phyloP scores from a whole-genome alignment of 331 rosid genomes.

The Malus hybrid region DNA sequence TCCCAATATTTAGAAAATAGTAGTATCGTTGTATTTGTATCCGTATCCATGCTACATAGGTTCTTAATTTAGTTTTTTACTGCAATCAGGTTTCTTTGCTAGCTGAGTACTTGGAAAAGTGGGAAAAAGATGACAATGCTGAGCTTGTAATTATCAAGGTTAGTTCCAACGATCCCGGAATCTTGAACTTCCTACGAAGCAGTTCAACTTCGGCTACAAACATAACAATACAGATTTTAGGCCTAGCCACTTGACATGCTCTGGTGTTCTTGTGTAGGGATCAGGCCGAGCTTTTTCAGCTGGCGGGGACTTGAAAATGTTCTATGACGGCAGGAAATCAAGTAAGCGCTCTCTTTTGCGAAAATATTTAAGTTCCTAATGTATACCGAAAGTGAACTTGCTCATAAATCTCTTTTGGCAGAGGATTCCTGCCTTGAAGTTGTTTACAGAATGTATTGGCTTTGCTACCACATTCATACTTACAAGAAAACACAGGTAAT shows the following conservation, averaged over 20 bases:
- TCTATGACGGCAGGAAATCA: constrained; percentile 61
- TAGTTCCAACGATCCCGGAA: constrained; percentile 13
- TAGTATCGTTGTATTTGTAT: too few relatives aligned
- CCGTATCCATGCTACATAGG: too few relatives aligned
- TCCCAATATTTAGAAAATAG: too few relatives aligned
- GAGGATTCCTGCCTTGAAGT: constrained; percentile 87
- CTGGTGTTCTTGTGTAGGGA: constrained; percentile 41
- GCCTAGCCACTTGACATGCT: background rate
- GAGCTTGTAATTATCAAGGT: constrained; percentile 82
- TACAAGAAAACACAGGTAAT: constrained; percentile 78
- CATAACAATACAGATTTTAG: background rate
- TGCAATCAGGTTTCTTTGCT: constrained; percentile 54
- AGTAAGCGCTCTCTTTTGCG: constrained; percentile 28
- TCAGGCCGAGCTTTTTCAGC: constrained; percentile 91
- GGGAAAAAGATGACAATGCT: constrained; percentile 79
- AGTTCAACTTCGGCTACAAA: background rate
- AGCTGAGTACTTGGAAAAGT: constrained; percentile 70
- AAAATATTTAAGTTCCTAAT: background rate
- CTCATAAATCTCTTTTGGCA: constrained; percentile 30
- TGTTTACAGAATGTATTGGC: constrained; percentile 91
- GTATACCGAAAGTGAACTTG: background rate
- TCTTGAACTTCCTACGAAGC: background rate
- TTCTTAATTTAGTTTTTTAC: background rate
- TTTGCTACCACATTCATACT: constrained; percentile 78
- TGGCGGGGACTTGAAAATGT: constrained; percentile 90